These are phyloP conservation scores for Fusarium sp. DNA, from an alignment of 2,329 filamentous ascomycete species.

Conservation along the genomic window DNA sequence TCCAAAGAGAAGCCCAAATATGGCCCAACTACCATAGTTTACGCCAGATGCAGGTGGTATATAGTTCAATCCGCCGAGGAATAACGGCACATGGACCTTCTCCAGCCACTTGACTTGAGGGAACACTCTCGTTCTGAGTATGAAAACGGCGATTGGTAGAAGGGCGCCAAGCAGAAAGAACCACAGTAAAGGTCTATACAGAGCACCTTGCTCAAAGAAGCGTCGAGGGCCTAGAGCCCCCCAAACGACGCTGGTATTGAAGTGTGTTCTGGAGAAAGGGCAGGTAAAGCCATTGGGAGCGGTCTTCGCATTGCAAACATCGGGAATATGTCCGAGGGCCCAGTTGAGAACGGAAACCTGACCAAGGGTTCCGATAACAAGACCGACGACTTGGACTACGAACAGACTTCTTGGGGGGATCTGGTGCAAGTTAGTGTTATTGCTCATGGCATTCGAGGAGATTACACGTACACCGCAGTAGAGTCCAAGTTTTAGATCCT, in stretches of 20 bases:
- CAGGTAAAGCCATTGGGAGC: constrained; percentile 62
- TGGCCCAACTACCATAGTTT: constrained; percentile 53
- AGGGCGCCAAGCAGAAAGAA: constrained; percentile 68
- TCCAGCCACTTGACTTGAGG: constrained; percentile 47
- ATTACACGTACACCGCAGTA: constrained; percentile 52
- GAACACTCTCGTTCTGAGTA: constrained; percentile 47
- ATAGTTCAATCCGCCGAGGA: constrained; percentile 52
- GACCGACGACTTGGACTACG: constrained; percentile 59
- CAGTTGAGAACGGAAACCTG: constrained; percentile 59
- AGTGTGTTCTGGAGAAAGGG: constrained; percentile 57
- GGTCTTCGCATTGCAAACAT: constrained; percentile 63
- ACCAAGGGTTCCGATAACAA: constrained; percentile 60
- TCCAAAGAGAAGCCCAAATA: constrained; percentile 51
- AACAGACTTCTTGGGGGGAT: constrained; percentile 63
- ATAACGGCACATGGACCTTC: constrained; percentile 51
- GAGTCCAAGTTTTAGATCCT: constrained; percentile 63
- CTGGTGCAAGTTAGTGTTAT: constrained; percentile 34
- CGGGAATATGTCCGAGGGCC: constrained; percentile 61
- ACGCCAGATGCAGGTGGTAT: constrained; percentile 53
- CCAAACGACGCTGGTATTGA: constrained; percentile 70
- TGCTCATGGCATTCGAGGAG: accelerated
- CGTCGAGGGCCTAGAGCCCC: constrained; percentile 69
- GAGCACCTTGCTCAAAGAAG: constrained; percentile 66
- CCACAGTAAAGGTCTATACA: constrained; percentile 66
- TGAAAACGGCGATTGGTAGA: constrained; percentile 63